These are phyloP conservation scores for Epicoccum nigrum DNA, from an alignment of 2,329 filamentous ascomycete genomes.

Conservation along the genomic window DNA sequence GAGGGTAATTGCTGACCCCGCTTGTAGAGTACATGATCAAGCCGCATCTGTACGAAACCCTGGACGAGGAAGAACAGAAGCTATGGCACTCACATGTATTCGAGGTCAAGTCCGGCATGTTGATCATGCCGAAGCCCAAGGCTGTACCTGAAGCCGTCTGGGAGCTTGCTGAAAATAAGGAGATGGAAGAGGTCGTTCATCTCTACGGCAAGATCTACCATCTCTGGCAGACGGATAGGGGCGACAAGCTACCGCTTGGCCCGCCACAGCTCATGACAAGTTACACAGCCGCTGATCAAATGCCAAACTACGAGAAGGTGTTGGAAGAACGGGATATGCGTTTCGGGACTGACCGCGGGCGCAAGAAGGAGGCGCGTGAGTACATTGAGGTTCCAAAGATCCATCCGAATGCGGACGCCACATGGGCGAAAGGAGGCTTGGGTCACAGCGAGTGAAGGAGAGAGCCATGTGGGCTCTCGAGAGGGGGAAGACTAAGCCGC, in stretches of 20 bases:
- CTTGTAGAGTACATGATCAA: constrained; percentile 80
- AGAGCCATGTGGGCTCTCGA: too few relatives aligned
- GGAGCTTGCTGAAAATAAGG: constrained; percentile 77
- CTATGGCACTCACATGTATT: constrained; percentile 81
- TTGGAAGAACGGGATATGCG: constrained; percentile 60
- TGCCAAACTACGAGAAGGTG: constrained; percentile 52
- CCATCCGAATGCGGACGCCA: constrained; percentile 56
- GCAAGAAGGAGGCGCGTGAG: constrained; percentile 61
- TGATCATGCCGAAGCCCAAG: constrained; percentile 72
- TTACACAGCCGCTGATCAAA: constrained; percentile 59
- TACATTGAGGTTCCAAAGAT: constrained; percentile 59
- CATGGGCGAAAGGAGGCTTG: constrained; percentile 49
- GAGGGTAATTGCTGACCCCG: not conserved
- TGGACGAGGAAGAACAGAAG: constrained; percentile 70
- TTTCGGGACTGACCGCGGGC: constrained; percentile 58
- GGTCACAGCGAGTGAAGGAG: constrained; percentile 13
- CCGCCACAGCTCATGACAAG: constrained; percentile 69
- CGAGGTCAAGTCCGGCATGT: constrained; percentile 78
- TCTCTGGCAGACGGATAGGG: constrained; percentile 82
- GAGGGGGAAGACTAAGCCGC: not conserved
- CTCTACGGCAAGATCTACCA: constrained; percentile 87
- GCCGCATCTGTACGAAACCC: constrained; percentile 67
- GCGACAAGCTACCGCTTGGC: constrained; percentile 68
- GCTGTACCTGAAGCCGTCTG: constrained; percentile 66
- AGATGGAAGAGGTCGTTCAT: constrained; percentile 77